Percentiles rank a stretch among this genome's conserved stretches.
Conservation (phyloP, 768 basidiomycete genomes). For the Amanita rubescens region DNA sequence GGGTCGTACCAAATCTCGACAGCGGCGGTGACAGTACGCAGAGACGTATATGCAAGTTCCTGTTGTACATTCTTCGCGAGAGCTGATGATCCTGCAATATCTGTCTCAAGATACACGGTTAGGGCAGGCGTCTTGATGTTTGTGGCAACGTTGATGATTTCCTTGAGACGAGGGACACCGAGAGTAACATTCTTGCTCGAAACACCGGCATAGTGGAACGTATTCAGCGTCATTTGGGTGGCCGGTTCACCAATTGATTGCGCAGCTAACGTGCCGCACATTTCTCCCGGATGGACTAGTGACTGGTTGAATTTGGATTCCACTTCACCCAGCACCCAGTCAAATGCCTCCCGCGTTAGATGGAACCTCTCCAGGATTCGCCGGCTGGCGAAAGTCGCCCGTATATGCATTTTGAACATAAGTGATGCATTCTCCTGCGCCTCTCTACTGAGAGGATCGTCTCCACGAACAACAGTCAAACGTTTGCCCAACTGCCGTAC, state of each 20-base stretch:
- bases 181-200: constrained; percentile 99
- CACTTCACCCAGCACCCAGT: constrained; percentile 96
- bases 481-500: constrained; percentile 70
- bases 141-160: constrained; percentile 98
- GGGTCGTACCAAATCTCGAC: constrained; percentile 99
- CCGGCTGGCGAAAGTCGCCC: constrained; percentile 81
- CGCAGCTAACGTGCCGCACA: constrained; percentile 97
- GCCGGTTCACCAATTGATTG: constrained; percentile 99
- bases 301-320: constrained; percentile 96
- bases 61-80: constrained; percentile 87
- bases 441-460: constrained; percentile 64
- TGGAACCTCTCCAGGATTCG: constrained; percentile 86
- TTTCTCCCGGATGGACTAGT: constrained; percentile 89
- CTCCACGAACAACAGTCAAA: constrained; percentile 83
- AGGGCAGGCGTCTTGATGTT: constrained; percentile 98
- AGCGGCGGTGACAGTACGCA: constrained; percentile 89
- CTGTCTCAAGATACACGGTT: constrained; percentile 80
- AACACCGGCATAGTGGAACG: constrained; percentile 99
- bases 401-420: constrained; percentile 89
- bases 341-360: constrained; percentile 88
- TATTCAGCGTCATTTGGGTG: constrained; percentile 99
- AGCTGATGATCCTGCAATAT: constrained; percentile 51
- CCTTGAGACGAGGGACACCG: constrained; percentile 97
- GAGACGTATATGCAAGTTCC: constrained; percentile 87
- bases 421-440: constrained; percentile 87